phyloP scores from a whole-genome alignment of 2,329 filamentous ascomycete genomes.

The Aspergillus jensenii region DNA sequence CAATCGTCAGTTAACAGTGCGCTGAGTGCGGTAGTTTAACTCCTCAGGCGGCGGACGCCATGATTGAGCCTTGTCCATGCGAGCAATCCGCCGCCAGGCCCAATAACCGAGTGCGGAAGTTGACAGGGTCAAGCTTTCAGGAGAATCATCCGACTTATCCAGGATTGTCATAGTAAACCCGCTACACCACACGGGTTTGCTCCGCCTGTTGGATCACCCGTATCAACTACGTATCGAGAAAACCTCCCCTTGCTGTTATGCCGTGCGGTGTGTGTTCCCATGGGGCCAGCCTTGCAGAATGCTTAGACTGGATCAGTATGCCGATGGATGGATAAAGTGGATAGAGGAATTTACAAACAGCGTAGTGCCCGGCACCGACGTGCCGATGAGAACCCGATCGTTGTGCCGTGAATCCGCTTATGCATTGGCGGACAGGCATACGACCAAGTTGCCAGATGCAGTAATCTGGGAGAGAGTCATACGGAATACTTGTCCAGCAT shows the following conservation, averaged over 20 bases:
- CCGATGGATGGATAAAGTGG: too few relatives aligned
- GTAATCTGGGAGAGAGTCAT: background rate
- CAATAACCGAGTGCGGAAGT: background rate
- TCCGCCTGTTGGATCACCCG: background rate
- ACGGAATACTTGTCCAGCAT: background rate
- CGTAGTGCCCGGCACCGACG: conserved; percentile 14
- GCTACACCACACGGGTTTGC: background rate
- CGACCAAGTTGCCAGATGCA: conserved; percentile 1
- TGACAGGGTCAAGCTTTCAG: conserved; percentile 15
- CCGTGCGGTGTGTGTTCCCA: background rate
- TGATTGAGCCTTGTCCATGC: too few relatives aligned
- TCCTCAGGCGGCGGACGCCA: background rate
- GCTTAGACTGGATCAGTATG: background rate
- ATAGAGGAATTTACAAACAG: background rate
- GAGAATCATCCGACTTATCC: conserved; percentile 12
- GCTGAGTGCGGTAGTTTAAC: background rate
- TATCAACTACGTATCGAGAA: background rate
- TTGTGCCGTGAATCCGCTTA: conserved; percentile 14
- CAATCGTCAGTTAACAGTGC: background rate
- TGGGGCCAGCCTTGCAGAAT: conserved; percentile 3
- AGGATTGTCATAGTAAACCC: background rate
- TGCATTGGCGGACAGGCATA: conserved; percentile 5
- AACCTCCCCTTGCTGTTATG: background rate
- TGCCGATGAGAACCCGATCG: conserved; percentile 15
- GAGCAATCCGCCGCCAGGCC: background rate